These are phyloP conservation scores for Podaxis sp. DNA, from an alignment of 768 basidiomycete species.

Conservation along the genomic window DNA sequence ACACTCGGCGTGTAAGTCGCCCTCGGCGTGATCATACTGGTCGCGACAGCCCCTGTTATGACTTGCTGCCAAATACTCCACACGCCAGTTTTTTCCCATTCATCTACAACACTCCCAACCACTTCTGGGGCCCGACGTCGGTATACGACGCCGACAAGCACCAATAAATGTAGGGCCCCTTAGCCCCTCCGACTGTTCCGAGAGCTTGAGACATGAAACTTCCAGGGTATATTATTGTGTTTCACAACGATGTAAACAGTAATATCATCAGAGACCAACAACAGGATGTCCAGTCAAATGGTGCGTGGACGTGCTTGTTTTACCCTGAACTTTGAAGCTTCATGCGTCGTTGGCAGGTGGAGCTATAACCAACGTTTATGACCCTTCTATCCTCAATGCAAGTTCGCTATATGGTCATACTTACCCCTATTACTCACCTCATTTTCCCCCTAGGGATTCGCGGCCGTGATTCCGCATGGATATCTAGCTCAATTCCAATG, in stretches of 20 bases:
- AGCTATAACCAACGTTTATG: not conserved
- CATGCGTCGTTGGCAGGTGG: not conserved
- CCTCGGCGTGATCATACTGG: no score
- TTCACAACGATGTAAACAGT: not conserved
- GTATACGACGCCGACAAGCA: not conserved
- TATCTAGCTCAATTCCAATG: not conserved
- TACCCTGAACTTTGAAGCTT: not conserved
- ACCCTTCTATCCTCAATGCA: not conserved
- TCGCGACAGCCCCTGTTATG: no score
- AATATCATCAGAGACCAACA: not conserved
- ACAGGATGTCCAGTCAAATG: not conserved
- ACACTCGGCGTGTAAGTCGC: no score
- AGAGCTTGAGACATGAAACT: not conserved
- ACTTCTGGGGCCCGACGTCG: no score
- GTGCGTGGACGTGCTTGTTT: not conserved
- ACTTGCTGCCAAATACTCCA: no score
- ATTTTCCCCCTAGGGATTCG: not conserved
- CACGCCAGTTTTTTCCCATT: no score
- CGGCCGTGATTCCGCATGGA: not conserved
- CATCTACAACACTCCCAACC: no score
- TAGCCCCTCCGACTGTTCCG: not conserved
- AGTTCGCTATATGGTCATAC: not conserved
- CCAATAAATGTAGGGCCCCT: not conserved
- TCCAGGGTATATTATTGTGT: not conserved
- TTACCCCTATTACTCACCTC: not conserved